Conservation (phyloP, 1,284 basidiomycete species). For the Phylloporus sp. region DNA sequence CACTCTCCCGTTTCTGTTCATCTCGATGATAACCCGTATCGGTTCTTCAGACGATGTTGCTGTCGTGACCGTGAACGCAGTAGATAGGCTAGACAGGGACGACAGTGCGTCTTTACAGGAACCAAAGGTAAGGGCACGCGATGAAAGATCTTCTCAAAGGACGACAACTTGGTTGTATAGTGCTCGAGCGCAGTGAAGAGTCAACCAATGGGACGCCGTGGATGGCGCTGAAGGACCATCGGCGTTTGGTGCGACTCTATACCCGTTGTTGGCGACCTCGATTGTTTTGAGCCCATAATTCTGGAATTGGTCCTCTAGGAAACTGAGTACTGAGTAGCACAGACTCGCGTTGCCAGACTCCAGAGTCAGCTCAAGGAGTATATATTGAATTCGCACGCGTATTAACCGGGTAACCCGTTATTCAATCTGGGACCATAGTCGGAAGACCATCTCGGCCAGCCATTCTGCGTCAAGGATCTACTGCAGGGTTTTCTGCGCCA, state of each 20-base stretch:
- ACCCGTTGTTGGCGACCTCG: conserved; percentile 94
- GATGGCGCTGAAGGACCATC: conserved; percentile 65
- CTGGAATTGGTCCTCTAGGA: conserved; percentile 87
- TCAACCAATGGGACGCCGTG: neutral
- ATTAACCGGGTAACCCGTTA: too few species aligned
- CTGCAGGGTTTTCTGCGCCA: too few species aligned
- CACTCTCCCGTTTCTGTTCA: too few species aligned
- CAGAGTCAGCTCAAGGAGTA: too few species aligned
- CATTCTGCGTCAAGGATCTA: too few species aligned
- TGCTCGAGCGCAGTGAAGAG: conserved; percentile 11
- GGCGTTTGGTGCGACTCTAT: conserved; percentile 49
- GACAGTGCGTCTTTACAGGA: conserved; percentile 98
- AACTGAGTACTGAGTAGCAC: too few species aligned
- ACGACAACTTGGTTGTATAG: conserved; percentile 12
- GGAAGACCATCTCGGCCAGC: too few species aligned
- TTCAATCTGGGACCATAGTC: too few species aligned
- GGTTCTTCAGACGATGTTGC: conserved; percentile 76
- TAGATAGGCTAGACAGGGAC: conserved; percentile 88
- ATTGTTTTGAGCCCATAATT: conserved; percentile 87
- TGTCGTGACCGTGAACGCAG: conserved; percentile 76
- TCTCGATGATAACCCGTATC: conserved; percentile 79
- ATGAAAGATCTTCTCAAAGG: conserved; percentile 12
- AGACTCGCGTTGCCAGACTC: too few species aligned
- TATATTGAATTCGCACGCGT: too few species aligned
- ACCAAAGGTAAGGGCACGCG: conserved; percentile 84